These are phyloP conservation scores for Parsonsia alboflavescens DNA, from an alignment of 257 asterid genomes.

Conservation along the genomic window DNA sequence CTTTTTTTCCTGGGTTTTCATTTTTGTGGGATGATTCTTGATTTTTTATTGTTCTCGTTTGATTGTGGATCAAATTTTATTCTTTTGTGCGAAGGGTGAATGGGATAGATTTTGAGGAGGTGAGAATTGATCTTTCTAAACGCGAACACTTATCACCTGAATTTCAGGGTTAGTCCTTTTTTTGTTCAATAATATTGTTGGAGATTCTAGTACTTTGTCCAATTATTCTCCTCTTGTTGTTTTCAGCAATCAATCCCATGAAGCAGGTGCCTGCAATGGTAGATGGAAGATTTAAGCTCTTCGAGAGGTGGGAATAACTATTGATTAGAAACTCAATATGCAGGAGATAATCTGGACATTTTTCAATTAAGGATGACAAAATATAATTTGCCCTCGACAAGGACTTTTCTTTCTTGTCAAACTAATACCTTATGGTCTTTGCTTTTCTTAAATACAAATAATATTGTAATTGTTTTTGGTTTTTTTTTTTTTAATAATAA, in stretches of 20 bases:
- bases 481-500: too few relatives aligned
- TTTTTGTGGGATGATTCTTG: conserved; percentile 2
- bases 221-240: background rate
- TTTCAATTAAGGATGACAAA: background rate
- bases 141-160: conserved; percentile 63
- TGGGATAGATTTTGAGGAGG: conserved; percentile 85
- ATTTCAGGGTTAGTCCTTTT: conserved; percentile 41
- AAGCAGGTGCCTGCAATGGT: conserved; percentile 77
- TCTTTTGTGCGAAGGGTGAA: conserved; percentile 42
- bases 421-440: background rate
- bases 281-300: conserved; percentile 85
- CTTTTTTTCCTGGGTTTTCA: background rate
- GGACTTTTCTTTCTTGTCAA: background rate
- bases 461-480: background rate
- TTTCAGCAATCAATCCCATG: conserved; percentile 70
- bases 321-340: background rate
- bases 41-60: conserved; percentile 5
- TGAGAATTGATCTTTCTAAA: conserved; percentile 45
- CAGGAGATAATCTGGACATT: background rate
- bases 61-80: background rate
- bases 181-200: background rate
- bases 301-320: conserved; percentile 52
- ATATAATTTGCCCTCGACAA: background rate
- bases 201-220: background rate
- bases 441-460: background rate